Evolutionary conservation across 345 rosid species (phyloP), one percentile per base, ranked within the genome.

Genomic region (Raphanus raphanistrum): DNA sequence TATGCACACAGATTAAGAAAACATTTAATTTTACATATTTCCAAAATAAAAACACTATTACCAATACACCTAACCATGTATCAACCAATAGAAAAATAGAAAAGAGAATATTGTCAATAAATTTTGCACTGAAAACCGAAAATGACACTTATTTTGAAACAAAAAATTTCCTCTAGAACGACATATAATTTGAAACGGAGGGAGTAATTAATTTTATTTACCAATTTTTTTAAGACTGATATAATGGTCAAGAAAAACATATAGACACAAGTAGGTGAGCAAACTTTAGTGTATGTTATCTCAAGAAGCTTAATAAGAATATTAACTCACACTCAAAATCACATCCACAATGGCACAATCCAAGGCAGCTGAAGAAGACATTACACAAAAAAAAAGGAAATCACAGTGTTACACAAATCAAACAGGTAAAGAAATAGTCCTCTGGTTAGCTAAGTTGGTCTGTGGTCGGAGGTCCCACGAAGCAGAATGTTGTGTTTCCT

Each of bases 401-500:
- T 31, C 45, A 41, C 59, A 6, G 10, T 32, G 21, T 36, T 62
- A 32, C 31, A 35, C 1, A 12, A 58, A 70, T 80, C 73, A 80
- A 70, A 75, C 64, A 58, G 83, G 76, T 28, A 92, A 79, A 70
- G 96, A 87, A 68, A 92, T 58, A 84, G 85, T 84, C 83, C 90
- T 85, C 71, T 81, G 91, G 82, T 65, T 87, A 36, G 86, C 91
- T 75, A 75, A 75, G 41, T 85, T 84, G 79, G 78, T 88, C 17
- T 80, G 86, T 6, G 96, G 87, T 78, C 81, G 89, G 73, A 91
- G 90, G 81, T 92, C 97, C 99, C 99, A 95, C 2, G 97, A 95
- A 66, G 83, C 54, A 28, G 87, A 87, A 76, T 85, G 87, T 10
- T 55, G 86, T 38, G 89, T 84, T 85, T 95, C 98, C 75, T 91